phyloP scores from a whole-genome alignment of 495 filamentous ascomycete genomes.

The Endocarpon pusillum region DNA sequence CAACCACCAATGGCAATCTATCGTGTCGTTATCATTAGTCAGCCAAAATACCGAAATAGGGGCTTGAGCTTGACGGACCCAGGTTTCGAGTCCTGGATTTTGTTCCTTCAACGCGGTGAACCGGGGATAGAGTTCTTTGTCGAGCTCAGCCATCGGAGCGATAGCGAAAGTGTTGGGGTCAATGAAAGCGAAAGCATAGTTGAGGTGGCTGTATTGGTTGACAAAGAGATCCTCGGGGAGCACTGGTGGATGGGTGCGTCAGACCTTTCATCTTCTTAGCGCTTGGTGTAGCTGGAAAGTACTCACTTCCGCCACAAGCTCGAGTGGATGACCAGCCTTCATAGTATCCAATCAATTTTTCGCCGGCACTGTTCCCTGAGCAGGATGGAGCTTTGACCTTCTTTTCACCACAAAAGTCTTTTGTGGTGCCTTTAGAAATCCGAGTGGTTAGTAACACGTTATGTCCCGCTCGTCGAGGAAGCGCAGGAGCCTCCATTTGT shows the following conservation, averaged over 20 bases:
- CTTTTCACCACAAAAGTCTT: conserved; percentile 12
- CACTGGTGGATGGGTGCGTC: too few relatives aligned
- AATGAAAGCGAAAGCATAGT: conserved; percentile 28
- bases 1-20: background rate
- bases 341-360: conserved; percentile 14
- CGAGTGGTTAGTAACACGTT: too few relatives aligned
- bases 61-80: too few relatives aligned
- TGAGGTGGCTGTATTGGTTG: conserved; percentile 23
- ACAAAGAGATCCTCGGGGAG: conserved; percentile 9
- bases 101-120: background rate
- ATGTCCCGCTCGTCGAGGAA: too few relatives aligned
- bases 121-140: background rate
- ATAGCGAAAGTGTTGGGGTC: conserved; percentile 17
- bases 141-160: background rate
- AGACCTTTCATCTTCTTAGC: too few relatives aligned
- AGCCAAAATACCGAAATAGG: too few relatives aligned
- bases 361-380: background rate
- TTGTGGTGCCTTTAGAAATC: too few relatives aligned
- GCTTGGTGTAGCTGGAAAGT: too few relatives aligned
- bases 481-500: too few relatives aligned
- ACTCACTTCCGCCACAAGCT: conserved; percentile 5
- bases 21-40: too few relatives aligned
- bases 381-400: conserved; percentile 3
- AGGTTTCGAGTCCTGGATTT: background rate
- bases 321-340: conserved; percentile 8